These are phyloP conservation scores for Mycosphaerella arachidis DNA, from an alignment of 2,329 filamentous ascomycete genomes.

Conservation along the genomic window DNA sequence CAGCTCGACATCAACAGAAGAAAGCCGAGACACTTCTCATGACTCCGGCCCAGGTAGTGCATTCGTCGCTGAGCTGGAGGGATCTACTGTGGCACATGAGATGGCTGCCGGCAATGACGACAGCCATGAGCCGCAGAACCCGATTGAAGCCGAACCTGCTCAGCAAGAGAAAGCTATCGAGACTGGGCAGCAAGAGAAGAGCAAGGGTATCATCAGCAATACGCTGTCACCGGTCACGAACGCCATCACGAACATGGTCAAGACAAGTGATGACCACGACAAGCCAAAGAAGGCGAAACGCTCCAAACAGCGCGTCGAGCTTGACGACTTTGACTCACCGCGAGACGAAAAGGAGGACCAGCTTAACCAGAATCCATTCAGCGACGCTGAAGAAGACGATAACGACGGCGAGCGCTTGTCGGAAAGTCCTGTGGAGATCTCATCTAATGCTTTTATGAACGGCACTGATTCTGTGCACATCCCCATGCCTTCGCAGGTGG, in stretches of 20 bases:
- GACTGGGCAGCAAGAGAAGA: conserved; percentile 7
- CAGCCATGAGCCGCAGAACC: conserved; percentile 9
- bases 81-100: conserved; percentile 35
- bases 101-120: conserved; percentile 42
- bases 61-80: conserved; percentile 37
- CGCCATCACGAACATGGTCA: conserved; percentile 43
- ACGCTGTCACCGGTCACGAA: conserved; percentile 19
- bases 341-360: conserved; percentile 44
- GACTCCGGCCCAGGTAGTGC: conserved; percentile 8
- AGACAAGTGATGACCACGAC: conserved; percentile 37
- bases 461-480: conserved; percentile 36
- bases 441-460: conserved; percentile 45
- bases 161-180: conserved; percentile 1
- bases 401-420: conserved; percentile 49
- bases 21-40: conserved; percentile 7
- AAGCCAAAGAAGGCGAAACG: conserved; percentile 55
- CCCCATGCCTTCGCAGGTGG: conserved; percentile 23
- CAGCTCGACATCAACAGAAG: conserved; percentile 4
- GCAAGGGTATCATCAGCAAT: conserved; percentile 19
- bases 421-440: conserved; percentile 65
- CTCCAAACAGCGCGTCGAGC: conserved; percentile 59
- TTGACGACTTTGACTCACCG: conserved; percentile 66
- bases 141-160: conserved; percentile 7
- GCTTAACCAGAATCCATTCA: conserved; percentile 40
- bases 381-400: conserved; percentile 28